A percentile compares a stretch with the other conserved stretches of the same genome.
These are phyloP conservation scores for Neurospora crassa DNA, from an alignment of 2,329 filamentous ascomycete genomes.

Conservation along the genomic window DNA sequence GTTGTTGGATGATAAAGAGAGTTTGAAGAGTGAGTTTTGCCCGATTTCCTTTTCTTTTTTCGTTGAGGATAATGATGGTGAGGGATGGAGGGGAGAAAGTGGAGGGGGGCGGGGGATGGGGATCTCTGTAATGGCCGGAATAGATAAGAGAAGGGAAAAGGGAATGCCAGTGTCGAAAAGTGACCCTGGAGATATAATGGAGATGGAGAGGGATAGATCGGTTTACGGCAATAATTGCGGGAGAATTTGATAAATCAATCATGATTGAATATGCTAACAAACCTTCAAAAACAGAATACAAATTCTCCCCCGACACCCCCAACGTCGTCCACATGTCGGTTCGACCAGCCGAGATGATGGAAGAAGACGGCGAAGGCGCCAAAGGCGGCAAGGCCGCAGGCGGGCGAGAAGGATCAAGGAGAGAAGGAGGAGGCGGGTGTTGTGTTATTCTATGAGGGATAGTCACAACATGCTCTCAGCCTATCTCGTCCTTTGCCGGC, in stretches of 20 bases:
- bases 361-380: constrained; percentile 61
- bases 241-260: too few relatives aligned
- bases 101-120: too few relatives aligned
- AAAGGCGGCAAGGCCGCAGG: constrained; percentile 42
- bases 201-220: too few relatives aligned
- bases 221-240: too few relatives aligned
- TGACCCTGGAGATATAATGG: too few relatives aligned
- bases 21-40: constrained; percentile 60
- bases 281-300: constrained; percentile 51
- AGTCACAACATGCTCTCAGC: neutral
- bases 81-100: too few relatives aligned
- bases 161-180: too few relatives aligned
- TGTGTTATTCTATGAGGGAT: constrained; percentile 40
- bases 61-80: too few relatives aligned
- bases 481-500: constrained; percentile 3
- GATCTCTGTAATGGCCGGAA: too few relatives aligned
- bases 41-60: too few relatives aligned
- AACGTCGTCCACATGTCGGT: constrained; percentile 96
- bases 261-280: neutral
- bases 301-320: constrained; percentile 61
- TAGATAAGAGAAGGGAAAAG: too few relatives aligned
- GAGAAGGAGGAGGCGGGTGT: constrained; percentile 34
- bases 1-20: constrained; percentile 79
- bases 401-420: constrained; percentile 29
- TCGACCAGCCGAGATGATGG: constrained; percentile 76